Percentiles rank a stretch among this genome's conserved stretches.
phyloP scores from a whole-genome alignment of 208 protist species.

The Leishmania lainsoni region DNA sequence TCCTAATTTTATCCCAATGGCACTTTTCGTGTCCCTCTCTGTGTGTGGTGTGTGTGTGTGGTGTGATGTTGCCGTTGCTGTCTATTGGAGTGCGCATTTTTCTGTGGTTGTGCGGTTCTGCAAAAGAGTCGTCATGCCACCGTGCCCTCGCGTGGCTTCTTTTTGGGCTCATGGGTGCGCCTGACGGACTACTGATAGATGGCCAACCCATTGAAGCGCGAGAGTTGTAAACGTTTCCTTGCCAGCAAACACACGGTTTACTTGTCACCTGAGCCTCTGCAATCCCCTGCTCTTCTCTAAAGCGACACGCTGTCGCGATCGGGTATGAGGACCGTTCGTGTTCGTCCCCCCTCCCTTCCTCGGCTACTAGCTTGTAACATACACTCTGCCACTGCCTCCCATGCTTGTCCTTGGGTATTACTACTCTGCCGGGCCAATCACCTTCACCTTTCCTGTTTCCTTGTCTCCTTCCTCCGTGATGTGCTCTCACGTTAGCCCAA shows the following conservation, averaged over 20 bases:
- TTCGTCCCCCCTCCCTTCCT: neutral
- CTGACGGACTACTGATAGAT: neutral
- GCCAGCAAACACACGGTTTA: neutral
- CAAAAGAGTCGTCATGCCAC: neutral
- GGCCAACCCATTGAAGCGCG: neutral
- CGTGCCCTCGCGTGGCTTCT: neutral
- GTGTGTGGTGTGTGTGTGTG: neutral
- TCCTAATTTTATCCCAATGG: neutral
- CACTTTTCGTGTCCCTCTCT: neutral
- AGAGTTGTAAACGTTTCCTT: neutral
- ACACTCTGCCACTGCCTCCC: neutral
- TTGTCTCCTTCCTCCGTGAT: neutral
- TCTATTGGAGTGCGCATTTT: neutral
- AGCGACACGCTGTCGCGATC: neutral
- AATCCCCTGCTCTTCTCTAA: neutral
- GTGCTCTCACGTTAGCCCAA: neutral
- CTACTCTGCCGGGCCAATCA: conserved; percentile 3
- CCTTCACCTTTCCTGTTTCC: neutral
- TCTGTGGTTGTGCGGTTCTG: neutral
- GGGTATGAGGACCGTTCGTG: neutral
- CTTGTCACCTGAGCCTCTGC: neutral
- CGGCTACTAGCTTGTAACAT: neutral
- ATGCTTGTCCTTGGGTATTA: neutral
- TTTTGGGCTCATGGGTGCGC: neutral
- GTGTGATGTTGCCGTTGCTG: neutral